phyloP scores from a whole-genome alignment of 768 basidiomycete genomes.

The Hypholoma fasciculare region DNA sequence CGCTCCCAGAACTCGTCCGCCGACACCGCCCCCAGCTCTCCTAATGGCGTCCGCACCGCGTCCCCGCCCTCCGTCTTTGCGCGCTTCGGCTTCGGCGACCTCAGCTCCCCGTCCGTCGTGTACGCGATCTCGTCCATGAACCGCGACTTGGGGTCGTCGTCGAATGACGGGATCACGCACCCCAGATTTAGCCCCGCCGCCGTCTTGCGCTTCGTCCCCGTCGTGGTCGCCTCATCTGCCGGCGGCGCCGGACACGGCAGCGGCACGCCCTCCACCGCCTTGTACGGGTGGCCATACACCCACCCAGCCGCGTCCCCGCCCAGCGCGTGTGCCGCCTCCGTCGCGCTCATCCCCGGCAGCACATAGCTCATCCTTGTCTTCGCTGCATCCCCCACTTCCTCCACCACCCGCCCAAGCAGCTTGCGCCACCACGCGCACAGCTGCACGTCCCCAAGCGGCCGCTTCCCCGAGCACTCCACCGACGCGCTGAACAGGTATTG shows the following conservation, averaged over 20 bases:
- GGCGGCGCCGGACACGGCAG: constrained; percentile 41
- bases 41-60: constrained; percentile 30
- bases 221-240: background rate
- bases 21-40: constrained; percentile 59
- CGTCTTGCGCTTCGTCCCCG: constrained; percentile 19
- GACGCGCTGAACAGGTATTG: constrained; percentile 97
- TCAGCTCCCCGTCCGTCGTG: constrained; percentile 55
- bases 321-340: constrained; percentile 66
- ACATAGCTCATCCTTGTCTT: constrained; percentile 50
- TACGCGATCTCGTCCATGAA: constrained; percentile 91
- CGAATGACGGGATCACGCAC: constrained; percentile 82
- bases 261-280: constrained; percentile 38
- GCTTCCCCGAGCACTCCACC: constrained; percentile 65
- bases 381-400: constrained; percentile 31
- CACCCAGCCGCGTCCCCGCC: constrained; percentile 37
- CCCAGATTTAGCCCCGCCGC: constrained; percentile 50
- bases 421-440: constrained; percentile 95
- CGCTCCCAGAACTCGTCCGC: constrained; percentile 95
- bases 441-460: constrained; percentile 70
- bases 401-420: constrained; percentile 58
- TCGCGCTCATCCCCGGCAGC: constrained; percentile 67
- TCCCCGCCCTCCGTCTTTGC: constrained; percentile 39
- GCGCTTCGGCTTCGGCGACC: constrained; percentile 64
- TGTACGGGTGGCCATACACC: constrained; percentile 83
- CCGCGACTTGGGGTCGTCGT: constrained; percentile 96